Evolutionary conservation across 495 filamentous ascomycete species (phyloP).

Genomic region (Neurospora africana): DNA sequence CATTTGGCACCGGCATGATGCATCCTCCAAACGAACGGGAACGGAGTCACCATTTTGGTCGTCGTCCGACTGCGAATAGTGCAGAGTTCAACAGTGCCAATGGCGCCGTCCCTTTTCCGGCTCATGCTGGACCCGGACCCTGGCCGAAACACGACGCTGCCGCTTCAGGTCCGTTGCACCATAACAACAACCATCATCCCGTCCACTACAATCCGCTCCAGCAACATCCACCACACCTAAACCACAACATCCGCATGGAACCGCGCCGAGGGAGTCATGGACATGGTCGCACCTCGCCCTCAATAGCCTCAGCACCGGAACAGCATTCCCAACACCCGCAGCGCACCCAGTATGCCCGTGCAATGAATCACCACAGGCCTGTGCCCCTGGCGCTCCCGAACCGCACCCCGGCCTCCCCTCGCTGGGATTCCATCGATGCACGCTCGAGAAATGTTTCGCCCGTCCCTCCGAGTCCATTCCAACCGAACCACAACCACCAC

Average conservation of each 20-base stretch:
- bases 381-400: background rate
- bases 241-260: background rate
- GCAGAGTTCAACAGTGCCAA: background rate
- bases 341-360: background rate
- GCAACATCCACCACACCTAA: constrained; percentile 6
- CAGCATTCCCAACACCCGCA: background rate
- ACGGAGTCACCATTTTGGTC: background rate
- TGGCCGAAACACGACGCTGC: constrained; percentile 21
- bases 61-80: background rate
- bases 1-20: background rate
- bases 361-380: background rate
- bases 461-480: constrained; percentile 6
- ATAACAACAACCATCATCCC: constrained; percentile 9
- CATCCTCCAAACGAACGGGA: background rate
- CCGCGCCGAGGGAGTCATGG: background rate
- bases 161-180: constrained; percentile 12
- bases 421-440: constrained; percentile 32
- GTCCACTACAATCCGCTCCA: constrained; percentile 14
- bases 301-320: background rate
- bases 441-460: constrained; percentile 10
- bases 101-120: constrained; percentile 1
- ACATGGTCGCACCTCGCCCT: background rate
- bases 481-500: constrained; percentile 6
- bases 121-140: constrained; percentile 9
- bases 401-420: constrained; percentile 19